A percentile compares a stretch with the other conserved stretches of the same genome.
phyloP scores from a whole-genome alignment of 1,284 basidiomycete species.

The Ceraceosorus bombacis region DNA sequence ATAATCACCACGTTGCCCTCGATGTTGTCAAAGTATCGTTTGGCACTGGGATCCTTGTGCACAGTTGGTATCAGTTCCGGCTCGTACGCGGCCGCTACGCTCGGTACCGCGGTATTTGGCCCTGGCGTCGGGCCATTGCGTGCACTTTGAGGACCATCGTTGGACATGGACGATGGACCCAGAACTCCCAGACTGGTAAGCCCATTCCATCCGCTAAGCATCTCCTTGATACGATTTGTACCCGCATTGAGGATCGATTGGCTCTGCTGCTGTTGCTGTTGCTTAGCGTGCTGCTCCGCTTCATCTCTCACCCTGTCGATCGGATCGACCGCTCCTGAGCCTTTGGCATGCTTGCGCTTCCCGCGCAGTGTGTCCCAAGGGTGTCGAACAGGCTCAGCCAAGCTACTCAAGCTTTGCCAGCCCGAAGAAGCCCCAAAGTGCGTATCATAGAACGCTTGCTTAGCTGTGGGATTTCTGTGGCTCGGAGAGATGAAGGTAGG shows the following conservation, averaged over 20 bases:
- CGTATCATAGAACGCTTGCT: slow-evolving; percentile 36
- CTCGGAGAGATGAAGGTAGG: neutral
- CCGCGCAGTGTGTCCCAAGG: slow-evolving; percentile 6
- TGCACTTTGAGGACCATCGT: neutral
- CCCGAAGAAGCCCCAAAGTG: slow-evolving; percentile 25
- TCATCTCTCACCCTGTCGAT: too few species aligned
- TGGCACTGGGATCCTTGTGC: slow-evolving; percentile 11
- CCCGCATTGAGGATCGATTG: neutral
- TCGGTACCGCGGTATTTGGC: neutral
- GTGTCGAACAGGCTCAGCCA: slow-evolving; percentile 10
- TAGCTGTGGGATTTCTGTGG: slow-evolving; percentile 32
- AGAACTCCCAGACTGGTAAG: slow-evolving; percentile 1
- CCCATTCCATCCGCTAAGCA: slow-evolving; percentile 1
- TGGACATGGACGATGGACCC: neutral
- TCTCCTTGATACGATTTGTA: neutral
- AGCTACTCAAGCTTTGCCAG: slow-evolving; percentile 5
- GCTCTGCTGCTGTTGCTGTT: neutral
- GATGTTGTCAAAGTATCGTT: slow-evolving; percentile 34
- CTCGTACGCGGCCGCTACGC: slow-evolving; percentile 10
- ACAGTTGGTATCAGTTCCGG: slow-evolving; percentile 28
- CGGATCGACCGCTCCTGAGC: neutral
- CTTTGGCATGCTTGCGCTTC: neutral
- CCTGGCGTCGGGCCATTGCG: neutral
- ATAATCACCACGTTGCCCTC: slow-evolving; percentile 44
- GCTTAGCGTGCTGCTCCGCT: too few species aligned